Base-by-base conservation (phyloP, 768 basidiomycete species). In the Phlebiopsis gigantea region DNA sequence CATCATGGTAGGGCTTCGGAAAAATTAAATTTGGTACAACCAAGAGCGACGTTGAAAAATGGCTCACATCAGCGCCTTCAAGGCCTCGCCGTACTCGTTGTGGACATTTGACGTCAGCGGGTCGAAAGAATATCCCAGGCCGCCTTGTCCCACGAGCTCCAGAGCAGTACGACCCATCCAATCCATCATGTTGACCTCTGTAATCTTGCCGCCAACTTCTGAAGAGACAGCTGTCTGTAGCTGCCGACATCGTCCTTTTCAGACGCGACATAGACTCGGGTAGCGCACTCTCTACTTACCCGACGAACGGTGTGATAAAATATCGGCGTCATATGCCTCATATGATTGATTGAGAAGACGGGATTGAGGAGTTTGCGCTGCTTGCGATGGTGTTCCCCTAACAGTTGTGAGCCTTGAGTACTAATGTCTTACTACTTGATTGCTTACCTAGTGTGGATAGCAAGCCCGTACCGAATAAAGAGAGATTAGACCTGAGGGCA, bases 121-220 rank as follows among this genome's bases (percentile, higher is more conserved):
- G 39, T 74, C 72, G 48, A 75, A 74, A 1, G 73, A 72, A 44
- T 67, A 69, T 0, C 75, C 75, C 26, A 81, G 68, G 4, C 79
- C 78, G n/a, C 74, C 74, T 66, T 76, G 78, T 5, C 77, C 78
- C 43, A 81, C 73, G 45, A 80, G 59, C 57, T 69, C 68, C 9
- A 69, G 64, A 9, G 68, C 65, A 1, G 62, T 62, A 30, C 67
- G 67, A 0, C 57, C 57, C 65, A 68, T 63, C 67, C 67, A 68
- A 41, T 65, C 56, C n/a, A 67, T 60, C 45, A 68, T 56, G 56
- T 68, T 63, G 15, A 68, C 46, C 21, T 66, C 60, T 43, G 41
- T 44, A 10, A 53, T 15, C 12, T 31, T 24, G 19, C 17, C 34
- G 7, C 29, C 21, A 17, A 56, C 39, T 29, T 51, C 9, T 7